Evolutionary conservation across 768 basidiomycete genomes (phyloP).

Genomic region (Boletus edulis): DNA sequence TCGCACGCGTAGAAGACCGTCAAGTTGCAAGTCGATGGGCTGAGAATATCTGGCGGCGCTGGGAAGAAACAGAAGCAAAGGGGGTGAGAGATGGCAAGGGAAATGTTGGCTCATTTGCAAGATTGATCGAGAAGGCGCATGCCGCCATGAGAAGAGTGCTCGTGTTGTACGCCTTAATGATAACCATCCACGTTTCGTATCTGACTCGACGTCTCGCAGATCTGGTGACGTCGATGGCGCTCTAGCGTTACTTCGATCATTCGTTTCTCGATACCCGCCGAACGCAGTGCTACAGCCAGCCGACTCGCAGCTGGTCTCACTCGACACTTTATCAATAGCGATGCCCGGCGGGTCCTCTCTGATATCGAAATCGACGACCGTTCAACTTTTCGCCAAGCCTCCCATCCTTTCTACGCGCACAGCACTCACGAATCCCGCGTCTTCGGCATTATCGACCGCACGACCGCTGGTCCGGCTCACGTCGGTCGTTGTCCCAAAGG

Average conservation of each 20-base stretch:
- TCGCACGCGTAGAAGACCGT: conserved; percentile 43
- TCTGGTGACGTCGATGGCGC: conserved; percentile 51
- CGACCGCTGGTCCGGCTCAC: conserved; percentile 74
- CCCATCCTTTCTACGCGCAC: conserved; percentile 59
- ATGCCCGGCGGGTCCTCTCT: not conserved
- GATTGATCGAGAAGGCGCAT: conserved; percentile 69
- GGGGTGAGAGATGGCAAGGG: conserved; percentile 29
- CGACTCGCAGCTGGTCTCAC: not conserved
- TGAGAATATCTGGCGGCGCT: conserved; percentile 64
- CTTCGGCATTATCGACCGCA: conserved; percentile 26
- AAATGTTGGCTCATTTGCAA: conserved; percentile 28
- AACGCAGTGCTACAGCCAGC: conserved; percentile 41
- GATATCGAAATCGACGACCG: conserved; percentile 5
- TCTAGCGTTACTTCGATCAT: conserved; percentile 54
- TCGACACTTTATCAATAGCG: not conserved
- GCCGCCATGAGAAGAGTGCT: conserved; percentile 64
- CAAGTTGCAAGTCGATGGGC: conserved; percentile 49
- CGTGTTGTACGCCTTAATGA: conserved; percentile 49
- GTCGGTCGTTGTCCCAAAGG: conserved; percentile 55
- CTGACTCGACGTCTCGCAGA: conserved; percentile 30
- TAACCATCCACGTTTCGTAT: not conserved
- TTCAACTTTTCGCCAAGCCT: conserved; percentile 38
- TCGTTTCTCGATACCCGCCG: conserved; percentile 67
- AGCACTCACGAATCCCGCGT: conserved; percentile 35
- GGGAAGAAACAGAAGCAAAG: conserved; percentile 47